A percentile compares a stretch with the other conserved stretches of the same genome.
Conservation (phyloP, 2,329 filamentous ascomycete species). For the Epichloe hybrida region DNA sequence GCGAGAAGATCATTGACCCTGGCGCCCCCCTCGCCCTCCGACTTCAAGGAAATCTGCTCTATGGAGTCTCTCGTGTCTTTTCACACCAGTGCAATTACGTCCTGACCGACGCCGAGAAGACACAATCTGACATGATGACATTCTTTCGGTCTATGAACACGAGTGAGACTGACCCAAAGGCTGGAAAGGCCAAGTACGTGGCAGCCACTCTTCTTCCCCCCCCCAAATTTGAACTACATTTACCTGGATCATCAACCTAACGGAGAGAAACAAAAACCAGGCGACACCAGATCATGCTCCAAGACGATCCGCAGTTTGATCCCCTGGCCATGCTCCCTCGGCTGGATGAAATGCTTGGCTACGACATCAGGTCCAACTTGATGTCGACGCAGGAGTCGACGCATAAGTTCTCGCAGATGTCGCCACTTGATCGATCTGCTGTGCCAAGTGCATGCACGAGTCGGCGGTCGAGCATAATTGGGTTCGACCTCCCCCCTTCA, state of each 20-base stretch:
- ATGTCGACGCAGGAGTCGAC: conserved; percentile 24
- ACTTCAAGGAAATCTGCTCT: conserved; percentile 78
- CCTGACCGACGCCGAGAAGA: conserved; percentile 63
- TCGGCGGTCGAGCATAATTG: conserved; percentile 13
- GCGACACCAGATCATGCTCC: conserved; percentile 59
- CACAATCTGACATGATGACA: conserved; percentile 58
- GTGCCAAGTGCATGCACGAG: conserved; percentile 18
- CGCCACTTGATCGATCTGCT: conserved; percentile 21
- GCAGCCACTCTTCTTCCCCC: conserved; percentile 14
- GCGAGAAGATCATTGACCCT: conserved; percentile 69
- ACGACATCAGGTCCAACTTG: conserved; percentile 18
- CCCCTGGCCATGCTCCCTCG: conserved; percentile 17
- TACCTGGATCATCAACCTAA: too few species aligned
- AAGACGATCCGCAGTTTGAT: conserved; percentile 69
- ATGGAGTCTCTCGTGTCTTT: conserved; percentile 75
- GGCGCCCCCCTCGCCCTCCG: conserved; percentile 74
- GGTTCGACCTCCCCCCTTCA: conserved; percentile 22
- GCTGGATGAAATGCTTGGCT: conserved; percentile 21
- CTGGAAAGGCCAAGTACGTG: conserved; percentile 57
- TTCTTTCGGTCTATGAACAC: conserved; percentile 43
- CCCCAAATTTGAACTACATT: too few species aligned
- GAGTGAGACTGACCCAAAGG: conserved; percentile 53
- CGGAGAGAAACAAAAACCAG: conserved; percentile 28
- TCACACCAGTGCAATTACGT: conserved; percentile 79
- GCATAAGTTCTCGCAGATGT: conserved; percentile 31